Conservation (phyloP, 352 stramenopile genomes). For the Phytophthora fragariae region DNA sequence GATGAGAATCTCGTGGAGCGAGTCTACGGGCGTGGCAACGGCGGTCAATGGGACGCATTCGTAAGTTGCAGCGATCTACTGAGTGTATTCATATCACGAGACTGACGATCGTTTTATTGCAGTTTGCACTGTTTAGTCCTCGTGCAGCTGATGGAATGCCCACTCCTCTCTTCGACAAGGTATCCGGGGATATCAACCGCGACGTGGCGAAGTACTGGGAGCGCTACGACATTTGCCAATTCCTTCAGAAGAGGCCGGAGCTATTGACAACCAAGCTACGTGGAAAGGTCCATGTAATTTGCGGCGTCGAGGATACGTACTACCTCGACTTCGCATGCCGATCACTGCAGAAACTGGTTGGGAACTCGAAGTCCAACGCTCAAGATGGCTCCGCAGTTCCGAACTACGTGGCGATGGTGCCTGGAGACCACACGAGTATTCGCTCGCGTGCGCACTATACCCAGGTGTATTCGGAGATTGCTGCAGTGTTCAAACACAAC, state of each 20-base stretch:
- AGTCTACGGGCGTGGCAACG: constrained; percentile 70
- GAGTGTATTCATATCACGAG: not conserved
- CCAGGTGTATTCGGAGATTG: constrained; percentile 73
- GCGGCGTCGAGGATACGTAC: constrained; percentile 78
- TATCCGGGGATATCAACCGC: constrained; percentile 73
- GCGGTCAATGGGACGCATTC: constrained; percentile 82
- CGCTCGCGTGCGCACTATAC: constrained; percentile 72
- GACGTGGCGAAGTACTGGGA: constrained; percentile 66
- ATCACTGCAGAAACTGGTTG: constrained; percentile 62
- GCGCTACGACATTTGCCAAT: constrained; percentile 73
- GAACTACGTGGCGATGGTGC: constrained; percentile 76
- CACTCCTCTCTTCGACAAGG: constrained; percentile 75
- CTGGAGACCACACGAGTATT: constrained; percentile 78
- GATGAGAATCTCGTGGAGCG: constrained; percentile 80
- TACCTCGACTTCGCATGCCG: constrained; percentile 77
- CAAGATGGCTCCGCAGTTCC: constrained; percentile 38
- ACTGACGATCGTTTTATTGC: constrained; percentile 17
- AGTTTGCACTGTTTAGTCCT: constrained; percentile 74
- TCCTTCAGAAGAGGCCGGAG: constrained; percentile 42
- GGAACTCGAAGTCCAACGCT: constrained; percentile 27
- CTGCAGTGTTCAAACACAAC: constrained; percentile 35
- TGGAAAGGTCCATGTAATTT: constrained; percentile 80
- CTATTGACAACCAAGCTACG: constrained; percentile 53
- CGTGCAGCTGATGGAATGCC: constrained; percentile 60
- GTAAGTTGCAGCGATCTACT: constrained; percentile 47